Percentiles rank a stretch among this genome's conserved stretches.
Evolutionary conservation across 495 filamentous ascomycete species (phyloP).

Genomic region (Xylaria venustula): DNA sequence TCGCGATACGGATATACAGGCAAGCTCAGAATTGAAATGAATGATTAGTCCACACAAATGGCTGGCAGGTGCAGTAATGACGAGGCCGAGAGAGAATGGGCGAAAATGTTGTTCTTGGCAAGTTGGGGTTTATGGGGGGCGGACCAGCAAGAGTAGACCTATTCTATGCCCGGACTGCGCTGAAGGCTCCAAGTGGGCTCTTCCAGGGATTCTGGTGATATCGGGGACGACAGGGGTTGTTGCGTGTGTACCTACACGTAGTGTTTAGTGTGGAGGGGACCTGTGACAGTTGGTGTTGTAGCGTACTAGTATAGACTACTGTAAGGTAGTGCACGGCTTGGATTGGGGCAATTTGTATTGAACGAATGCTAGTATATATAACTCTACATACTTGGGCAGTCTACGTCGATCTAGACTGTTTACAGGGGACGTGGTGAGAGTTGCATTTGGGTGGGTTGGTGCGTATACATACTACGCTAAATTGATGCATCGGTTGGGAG

Average conservation of each 20-base stretch:
- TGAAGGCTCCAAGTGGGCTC: background rate
- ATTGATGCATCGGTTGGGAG: too few relatives aligned
- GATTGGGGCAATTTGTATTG: too few relatives aligned
- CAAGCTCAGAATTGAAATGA: background rate
- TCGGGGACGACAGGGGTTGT: background rate
- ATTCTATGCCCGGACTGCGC: background rate
- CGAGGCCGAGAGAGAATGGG: constrained; percentile 18
- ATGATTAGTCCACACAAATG: background rate
- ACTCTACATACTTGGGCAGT: too few relatives aligned
- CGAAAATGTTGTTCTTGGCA: constrained; percentile 37
- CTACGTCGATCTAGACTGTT: too few relatives aligned
- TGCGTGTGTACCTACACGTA: too few relatives aligned
- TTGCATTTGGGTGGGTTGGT: too few relatives aligned
- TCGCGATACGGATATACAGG: background rate
- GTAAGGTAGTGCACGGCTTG: too few relatives aligned
- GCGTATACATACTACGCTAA: too few relatives aligned
- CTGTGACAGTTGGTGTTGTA: background rate
- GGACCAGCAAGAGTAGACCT: constrained; percentile 19
- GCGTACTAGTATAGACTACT: too few relatives aligned
- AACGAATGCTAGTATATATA: too few relatives aligned
- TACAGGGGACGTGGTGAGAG: too few relatives aligned
- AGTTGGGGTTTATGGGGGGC: constrained; percentile 26
- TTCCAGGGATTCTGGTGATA: background rate
- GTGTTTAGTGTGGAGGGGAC: too few relatives aligned
- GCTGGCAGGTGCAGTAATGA: constrained; percentile 3